Evolutionary conservation across 140 eudicot species (phyloP), one percentile per base, ranked within the genome.

Genomic region (Erigeron philadelphicus): DNA sequence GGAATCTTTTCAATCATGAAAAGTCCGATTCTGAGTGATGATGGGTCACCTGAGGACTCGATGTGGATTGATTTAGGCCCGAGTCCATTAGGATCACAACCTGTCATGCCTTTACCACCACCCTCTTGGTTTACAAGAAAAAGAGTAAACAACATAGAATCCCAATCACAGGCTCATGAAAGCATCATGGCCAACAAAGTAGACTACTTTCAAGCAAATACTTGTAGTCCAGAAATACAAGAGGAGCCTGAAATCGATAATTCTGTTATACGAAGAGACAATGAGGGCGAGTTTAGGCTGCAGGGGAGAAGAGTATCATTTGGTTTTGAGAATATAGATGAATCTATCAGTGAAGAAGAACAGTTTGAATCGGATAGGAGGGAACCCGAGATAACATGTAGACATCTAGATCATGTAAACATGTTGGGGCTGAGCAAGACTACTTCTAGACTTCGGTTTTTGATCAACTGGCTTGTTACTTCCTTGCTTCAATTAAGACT

Each of bases 61-160:
- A 73, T 89, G 77, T 93, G 99, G 99, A 93, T 93, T 58, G 94
- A 93, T 79, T 66, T 93, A 73, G 99, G 99, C 7, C 97, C 75
- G 70, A 89, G 95, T 68, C 99, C 99, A 3, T 16, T 83, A 49
- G 91, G 66, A 38, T 61, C 66, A n/a, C 95, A 79, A 18, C 61
- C 49, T 11, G 71, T 64, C 23, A 67, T 56, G 66, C 88, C 90
- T 6, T 50, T 78, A 66, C 95, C 94, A 25, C 90, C 98, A 10
- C 82, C 90, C 7, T 72, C 75, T 53, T 89, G 96, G 96, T 93
- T 89, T 57, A 72, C 93, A 47, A 72, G 87, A 75, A 78, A 81
- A 67, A 85, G 79, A 55, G 68, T 55, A 41, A 78, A 55, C 76
- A 82, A 82, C 63, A 74, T 67, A 38, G 47, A 56, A 40, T 68